Evolutionary conservation across 208 protist genomes (phyloP), one percentile per base, ranked within the genome.

Genomic region (Trypanosoma mega): DNA sequence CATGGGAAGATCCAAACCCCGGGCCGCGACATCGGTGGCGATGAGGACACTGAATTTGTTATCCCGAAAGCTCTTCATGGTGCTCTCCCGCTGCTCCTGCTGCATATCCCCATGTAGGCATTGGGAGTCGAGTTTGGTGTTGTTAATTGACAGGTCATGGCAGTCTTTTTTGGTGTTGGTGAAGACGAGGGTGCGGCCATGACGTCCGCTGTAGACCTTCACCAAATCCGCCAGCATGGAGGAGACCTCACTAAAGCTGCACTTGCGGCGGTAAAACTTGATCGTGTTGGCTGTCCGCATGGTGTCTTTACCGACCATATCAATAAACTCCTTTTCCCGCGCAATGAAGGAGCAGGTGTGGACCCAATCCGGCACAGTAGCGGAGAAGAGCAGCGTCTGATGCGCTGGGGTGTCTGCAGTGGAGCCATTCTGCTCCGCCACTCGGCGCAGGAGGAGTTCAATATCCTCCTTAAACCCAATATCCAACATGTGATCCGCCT

Each of bases 401-500:
- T 94, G 92, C 1, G 73, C 78, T 0, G 72, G 78, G 24, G 53
- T 63, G 39, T 78, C 85, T 55, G 89, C 88, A 4, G 93, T 98
- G 6, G 98, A 93, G 37, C 84, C 84, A 69, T 93, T 93, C 68
- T 87, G 82, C 58, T 92, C 74, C 12, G 94, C 94, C 26, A 99
- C 80, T 54, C 85, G 84, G 21, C 79, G 69, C 2, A 99, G 60
- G 48, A 99, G 97, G 29, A 93, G 62, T 66, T 99, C 95, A 57
- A 99, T 78, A 43, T 96, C 90, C 39, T 98, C 85, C 54, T 87
- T 85, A 64, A 99, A 99, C 36, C 98, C 98, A 68, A 99, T 94
- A 74, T 99, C 98, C 12, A 99, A 82, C 76, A 99, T 98, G 50
- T 97, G 81, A 71, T 99, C 98, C 5, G 98, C 98, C 80, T 99